Evolutionary conservation across 1,284 basidiomycete genomes (phyloP).

Genomic region (Ustilago shanxiensis): DNA sequence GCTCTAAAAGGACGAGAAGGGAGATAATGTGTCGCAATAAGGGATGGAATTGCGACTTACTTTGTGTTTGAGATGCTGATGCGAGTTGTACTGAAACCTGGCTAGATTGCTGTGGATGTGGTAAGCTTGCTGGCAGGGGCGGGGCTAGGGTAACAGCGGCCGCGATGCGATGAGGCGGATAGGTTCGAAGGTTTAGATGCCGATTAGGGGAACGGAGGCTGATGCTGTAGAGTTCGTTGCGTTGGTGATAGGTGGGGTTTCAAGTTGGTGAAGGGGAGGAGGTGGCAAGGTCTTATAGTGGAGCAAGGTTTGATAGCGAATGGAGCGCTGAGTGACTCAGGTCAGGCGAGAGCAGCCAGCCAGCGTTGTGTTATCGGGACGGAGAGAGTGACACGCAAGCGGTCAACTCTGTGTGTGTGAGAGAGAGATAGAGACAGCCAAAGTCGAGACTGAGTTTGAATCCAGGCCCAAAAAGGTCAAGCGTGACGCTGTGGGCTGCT

Average conservation of each 20-base stretch:
- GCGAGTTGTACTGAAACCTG: slow-evolving; percentile 1
- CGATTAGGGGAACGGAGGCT: slow-evolving; percentile 6
- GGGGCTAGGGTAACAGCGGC: neutral
- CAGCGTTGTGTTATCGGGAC: slow-evolving; percentile 15
- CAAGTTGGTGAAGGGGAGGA: neutral
- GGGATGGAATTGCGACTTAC: slow-evolving; percentile 25
- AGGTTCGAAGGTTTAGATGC: slow-evolving; percentile 5
- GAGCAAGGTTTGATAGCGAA: neutral
- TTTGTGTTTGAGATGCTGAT: slow-evolving; percentile 17
- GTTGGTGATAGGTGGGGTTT: slow-evolving; percentile 64
- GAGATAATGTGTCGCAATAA: neutral
- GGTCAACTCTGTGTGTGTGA: neutral
- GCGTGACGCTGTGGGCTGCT: slow-evolving; percentile 1
- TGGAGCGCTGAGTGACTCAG: slow-evolving; percentile 34
- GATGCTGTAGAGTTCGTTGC: neutral
- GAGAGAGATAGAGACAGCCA: neutral
- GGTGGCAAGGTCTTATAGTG: slow-evolving; percentile 41
- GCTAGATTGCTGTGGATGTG: neutral
- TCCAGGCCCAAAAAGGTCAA: neutral
- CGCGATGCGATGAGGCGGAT: slow-evolving; percentile 1
- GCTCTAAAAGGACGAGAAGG: neutral
- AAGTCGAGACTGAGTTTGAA: slow-evolving; percentile 8
- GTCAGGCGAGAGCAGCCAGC: slow-evolving; percentile 27
- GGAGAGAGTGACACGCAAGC: slow-evolving; percentile 5
- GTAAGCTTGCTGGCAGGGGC: slow-evolving; percentile 2